Evolutionary conservation across 2,329 filamentous ascomycete genomes (phyloP).

Genomic region (Fusarium chuoi): DNA sequence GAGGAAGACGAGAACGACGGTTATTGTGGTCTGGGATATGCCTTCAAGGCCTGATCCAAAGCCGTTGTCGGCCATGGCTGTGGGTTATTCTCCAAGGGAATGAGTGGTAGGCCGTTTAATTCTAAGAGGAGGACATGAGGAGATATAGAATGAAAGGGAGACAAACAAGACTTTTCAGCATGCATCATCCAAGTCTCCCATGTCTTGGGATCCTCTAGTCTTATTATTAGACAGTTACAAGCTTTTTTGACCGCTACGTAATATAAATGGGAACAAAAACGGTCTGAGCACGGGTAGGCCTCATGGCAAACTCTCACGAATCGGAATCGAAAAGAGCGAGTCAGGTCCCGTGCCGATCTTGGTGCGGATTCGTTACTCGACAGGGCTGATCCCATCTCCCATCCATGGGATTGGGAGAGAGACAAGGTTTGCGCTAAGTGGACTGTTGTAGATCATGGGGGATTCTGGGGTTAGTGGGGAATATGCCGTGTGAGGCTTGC

Average conservation of each 20-base stretch:
- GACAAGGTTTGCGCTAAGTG: constrained; percentile 9
- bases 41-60: constrained; percentile 41
- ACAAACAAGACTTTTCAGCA: background rate
- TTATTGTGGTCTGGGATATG: constrained; percentile 32
- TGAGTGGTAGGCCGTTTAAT: background rate
- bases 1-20: constrained; percentile 46
- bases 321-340: constrained; percentile 1
- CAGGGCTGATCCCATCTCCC: background rate
- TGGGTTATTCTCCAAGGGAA: background rate
- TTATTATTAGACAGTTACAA: background rate
- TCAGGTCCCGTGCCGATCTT: constrained; percentile 1
- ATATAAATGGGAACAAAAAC: constrained; percentile 2
- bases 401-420: background rate
- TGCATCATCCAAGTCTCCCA: background rate
- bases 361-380: background rate
- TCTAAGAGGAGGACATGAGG: background rate
- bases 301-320: background rate
- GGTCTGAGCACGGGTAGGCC: background rate
- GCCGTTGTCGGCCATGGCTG: constrained; percentile 22
- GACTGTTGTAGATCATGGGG: constrained; percentile 6
- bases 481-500: background rate
- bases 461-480: constrained; percentile 3
- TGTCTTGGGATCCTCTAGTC: background rate
- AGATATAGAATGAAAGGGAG: no score
- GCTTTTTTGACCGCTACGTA: constrained; percentile 17